Base-by-base conservation (phyloP, 345 rosid genomes). In the Boechera retrofracta region DNA sequence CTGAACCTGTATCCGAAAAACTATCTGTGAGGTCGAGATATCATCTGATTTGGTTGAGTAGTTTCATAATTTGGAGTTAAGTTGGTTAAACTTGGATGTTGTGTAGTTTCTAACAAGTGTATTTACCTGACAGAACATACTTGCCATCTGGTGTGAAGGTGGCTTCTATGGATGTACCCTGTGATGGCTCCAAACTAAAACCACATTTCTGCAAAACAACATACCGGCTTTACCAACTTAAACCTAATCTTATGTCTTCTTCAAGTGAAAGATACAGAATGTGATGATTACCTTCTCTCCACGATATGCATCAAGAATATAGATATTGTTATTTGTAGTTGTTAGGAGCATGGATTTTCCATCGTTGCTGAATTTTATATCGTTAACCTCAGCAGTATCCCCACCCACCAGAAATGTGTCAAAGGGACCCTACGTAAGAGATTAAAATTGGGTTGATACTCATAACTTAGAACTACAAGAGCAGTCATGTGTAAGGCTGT, bases 321-420 rank as follows among this genome's bases (percentile, higher is more conserved):
- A 95, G 32, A 93, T 73, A 64, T 85, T 87, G 87, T 89, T 89
- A 79, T 85, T 89, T 64, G 97, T 86, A 10, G 98, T 95, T n/a
- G 96, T 89, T 81, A 95, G 78, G 52, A 95, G 94, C 93, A 95
- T 88, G 35, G 99, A 91, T 84, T 91, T 95, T 9, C 98, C 99
- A 77, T 95, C 96, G 41, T 89, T 93, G 85, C 98, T 95, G 85
- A 95, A 95, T 81, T 95, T 95, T 33, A 95, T 95, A 81, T 92
- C 96, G 51, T 96, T 92, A 49, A 95, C 96, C 84, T 95, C 97
- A 21, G 97, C 94, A 33, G 86, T 95, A 76, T 91, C 99, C 79
- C 99, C 99, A 72, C 99, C 99, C 47, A 95, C 99, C 75, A 93
- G 76, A 83, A 95, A 95, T 56, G 98, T 92, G 59, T 93, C 98